Base-by-base conservation (phyloP, 2,329 filamentous ascomycete species). In the Chrysoporthe austroafricana region DNA sequence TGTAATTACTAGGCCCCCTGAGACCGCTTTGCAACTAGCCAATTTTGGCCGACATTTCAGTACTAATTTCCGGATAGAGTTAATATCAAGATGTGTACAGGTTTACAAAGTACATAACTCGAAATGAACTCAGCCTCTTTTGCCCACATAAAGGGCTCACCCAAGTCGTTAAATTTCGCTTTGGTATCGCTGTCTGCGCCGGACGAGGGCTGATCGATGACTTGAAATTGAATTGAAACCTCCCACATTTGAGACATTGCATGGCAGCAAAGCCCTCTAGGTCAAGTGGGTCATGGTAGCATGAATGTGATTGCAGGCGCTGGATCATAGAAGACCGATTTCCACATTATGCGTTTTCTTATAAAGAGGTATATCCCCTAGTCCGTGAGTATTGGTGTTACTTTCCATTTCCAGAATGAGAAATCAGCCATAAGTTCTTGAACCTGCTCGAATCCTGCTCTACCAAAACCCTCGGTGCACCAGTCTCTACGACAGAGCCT, bases 401-500 rank as follows among this genome's bases (percentile, higher is more conserved):
- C 36, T 39, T 39, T 39, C 11, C 59, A 34, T 46, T 62, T 26
- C 26, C 26, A 26, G 26, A 26, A 14, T 34, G 48, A 43, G 43
- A 52, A 18, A 50, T 46, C 58, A 66, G 4, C 61, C 65, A 69
- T 8, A 69, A 26, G n/a, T 68, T 62, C 43, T 48, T 62, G n/a
- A 68, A 69, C 14, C 36, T 56, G 21, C 56, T 50, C 13, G 44
- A 63, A 36, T 66, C 48, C 18, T 13, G 34, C 26, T 58, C 63
- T 54, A 71, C 42, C 26, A 72, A 64, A 5, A 54, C 48, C 36
- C 60, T n/a, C 34, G 73, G 69, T 21, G 60, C 26, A 58, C 73
- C 70, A 14, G 64, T 73, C 72, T 87, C 85, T 1, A 83, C 79
- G 11, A 86, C 74, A 60, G 73, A 72, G 3, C 85, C 85, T 9